Evolutionary conservation across 331 rosid species (phyloP), one percentile per base, ranked within the genome.

Genomic region (Quercus tomentella): DNA sequence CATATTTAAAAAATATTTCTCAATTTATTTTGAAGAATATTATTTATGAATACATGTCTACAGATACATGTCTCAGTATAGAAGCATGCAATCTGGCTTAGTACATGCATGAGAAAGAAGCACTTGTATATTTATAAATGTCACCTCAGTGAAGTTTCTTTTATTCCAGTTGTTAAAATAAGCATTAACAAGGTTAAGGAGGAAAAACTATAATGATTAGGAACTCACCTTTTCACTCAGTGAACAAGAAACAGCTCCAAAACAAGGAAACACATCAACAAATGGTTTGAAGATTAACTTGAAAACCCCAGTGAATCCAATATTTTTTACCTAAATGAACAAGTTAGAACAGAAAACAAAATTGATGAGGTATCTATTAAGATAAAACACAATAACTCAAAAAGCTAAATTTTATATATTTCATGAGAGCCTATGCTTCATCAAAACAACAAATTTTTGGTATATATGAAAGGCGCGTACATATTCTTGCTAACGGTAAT

Each of bases 301-400:
- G 94, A 93, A 95, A 89, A 92, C 97, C 87, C 99, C 99, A 83
- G 99, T 93, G 97, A 95, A 91, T 89, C 94, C 96, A 90, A 95
- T 85, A 86, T 93, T 77, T 93, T 95, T 95, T 83, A 95, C 99
- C 99, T 95, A 83, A 70, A 88, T 51, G 82, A 85, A 82, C 88
- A 89, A 81, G 77, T 75, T 81, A 74, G 70, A 79, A 79, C 79
- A 78, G 76, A 80, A 83, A 82, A 79, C 70, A 80, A 55, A 69
- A 80, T 78, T 4, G 25, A 33, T 17, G 23, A 66, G 26, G 16
- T 18, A 18, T 4, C 16, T 33, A 66, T 7, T 63, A 63, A 28
- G 70, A 35, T 7, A 63, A 16, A 28, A 37, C 21, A 63, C 21
- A 63, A 63, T 26, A 30, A 6, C 12, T 6, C 70, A 30, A 37